Conservation (phyloP, 1,284 basidiomycete genomes). For the Puccinia coronata region DNA sequence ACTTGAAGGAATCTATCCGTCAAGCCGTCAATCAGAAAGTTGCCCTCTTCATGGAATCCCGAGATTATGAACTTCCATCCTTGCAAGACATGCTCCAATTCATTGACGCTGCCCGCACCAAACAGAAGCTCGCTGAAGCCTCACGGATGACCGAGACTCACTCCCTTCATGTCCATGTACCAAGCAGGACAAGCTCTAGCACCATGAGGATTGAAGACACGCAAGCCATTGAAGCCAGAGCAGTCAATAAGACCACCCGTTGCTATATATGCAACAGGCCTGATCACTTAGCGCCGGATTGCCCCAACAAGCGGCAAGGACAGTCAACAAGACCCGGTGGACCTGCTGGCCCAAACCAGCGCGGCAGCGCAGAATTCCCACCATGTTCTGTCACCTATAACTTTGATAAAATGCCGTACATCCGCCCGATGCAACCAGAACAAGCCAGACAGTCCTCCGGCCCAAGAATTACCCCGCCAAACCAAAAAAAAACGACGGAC, state of each 20-base stretch:
- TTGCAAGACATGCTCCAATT: too few species aligned
- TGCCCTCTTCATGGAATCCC: too few species aligned
- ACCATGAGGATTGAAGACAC: background rate
- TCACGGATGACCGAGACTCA: too few species aligned
- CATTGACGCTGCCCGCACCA: too few species aligned
- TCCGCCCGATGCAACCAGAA: background rate
- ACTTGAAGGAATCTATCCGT: background rate
- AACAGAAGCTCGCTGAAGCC: too few species aligned
- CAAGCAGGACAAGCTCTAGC: background rate
- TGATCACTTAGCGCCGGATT: background rate
- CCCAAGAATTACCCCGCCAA: background rate
- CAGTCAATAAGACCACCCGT: background rate
- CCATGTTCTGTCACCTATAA: background rate
- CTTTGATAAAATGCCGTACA: background rate
- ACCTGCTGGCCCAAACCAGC: background rate
- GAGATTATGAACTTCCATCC: too few species aligned
- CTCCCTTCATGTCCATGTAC: too few species aligned
- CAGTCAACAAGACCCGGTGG: background rate
- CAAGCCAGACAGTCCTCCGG: too few species aligned
- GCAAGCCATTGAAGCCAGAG: background rate
- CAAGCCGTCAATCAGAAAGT: background rate
- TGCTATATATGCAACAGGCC: slow-evolving; percentile 13
- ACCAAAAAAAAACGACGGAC: background rate
- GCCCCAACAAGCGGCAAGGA: background rate
- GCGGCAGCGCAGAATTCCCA: background rate